Evolutionary conservation across 106 monocot species (phyloP).

Genomic region (Acorus calamus): DNA sequence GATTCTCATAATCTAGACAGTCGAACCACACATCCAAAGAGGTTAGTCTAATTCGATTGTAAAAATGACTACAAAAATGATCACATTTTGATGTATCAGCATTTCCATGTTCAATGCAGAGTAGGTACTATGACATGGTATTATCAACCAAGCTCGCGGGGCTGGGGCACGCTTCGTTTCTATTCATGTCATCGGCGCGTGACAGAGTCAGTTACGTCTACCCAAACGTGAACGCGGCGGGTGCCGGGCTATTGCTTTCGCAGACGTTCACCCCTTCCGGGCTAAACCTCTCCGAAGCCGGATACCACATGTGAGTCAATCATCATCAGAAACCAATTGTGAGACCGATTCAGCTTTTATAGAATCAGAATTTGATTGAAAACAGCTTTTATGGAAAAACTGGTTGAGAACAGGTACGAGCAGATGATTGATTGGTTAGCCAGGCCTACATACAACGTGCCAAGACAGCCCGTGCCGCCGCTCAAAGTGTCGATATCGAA

Average conservation of each 20-base stretch:
- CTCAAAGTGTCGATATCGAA: conserved; percentile 74
- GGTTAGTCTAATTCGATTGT: too few species aligned
- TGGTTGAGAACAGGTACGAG: conserved; percentile 44
- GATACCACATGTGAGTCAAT: conserved; percentile 62
- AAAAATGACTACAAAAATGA: too few species aligned
- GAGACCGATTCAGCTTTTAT: too few species aligned
- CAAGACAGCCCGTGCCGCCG: conserved; percentile 40
- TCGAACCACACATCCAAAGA: too few species aligned
- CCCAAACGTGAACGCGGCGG: conserved; percentile 73
- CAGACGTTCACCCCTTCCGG: conserved; percentile 55
- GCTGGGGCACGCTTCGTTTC: conserved; percentile 66
- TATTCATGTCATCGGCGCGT: conserved; percentile 71
- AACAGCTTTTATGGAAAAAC: too few species aligned
- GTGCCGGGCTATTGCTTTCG: conserved; percentile 61
- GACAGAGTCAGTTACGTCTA: conserved; percentile 79
- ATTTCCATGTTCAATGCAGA: conserved; percentile 16
- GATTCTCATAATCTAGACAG: too few species aligned
- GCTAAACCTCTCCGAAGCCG: conserved; percentile 60
- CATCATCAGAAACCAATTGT: too few species aligned
- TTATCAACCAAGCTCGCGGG: conserved; percentile 74
- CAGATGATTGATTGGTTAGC: conserved; percentile 85
- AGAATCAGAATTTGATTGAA: too few species aligned
- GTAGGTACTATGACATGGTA: conserved; percentile 78
- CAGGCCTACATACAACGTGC: conserved; percentile 44
- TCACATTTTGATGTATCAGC: too few species aligned